Evolutionary conservation across 2,329 filamentous ascomycete species (phyloP), one percentile per base, ranked within the genome.

Genomic region (Thielaviopsis musarum): DNA sequence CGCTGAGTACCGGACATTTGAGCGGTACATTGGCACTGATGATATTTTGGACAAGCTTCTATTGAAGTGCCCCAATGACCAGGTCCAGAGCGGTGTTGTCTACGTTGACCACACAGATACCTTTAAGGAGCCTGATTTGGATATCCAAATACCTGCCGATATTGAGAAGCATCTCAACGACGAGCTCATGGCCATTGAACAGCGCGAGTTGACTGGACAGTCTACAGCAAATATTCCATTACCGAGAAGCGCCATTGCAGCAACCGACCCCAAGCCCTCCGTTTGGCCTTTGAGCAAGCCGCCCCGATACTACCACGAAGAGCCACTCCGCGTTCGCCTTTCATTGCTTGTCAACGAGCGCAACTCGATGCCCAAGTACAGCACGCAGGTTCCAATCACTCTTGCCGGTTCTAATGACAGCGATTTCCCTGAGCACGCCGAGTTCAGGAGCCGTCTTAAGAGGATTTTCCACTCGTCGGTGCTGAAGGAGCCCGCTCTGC

Each of bases 1-100:
- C 7, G n/a, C 52, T 13, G 30, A 52, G 17, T 48, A 10, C 5
- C 52, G 45, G 52, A 45, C 57, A 19, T 59, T 49, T 49, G 38
- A 59, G 5, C n/a, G 59, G 22, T 61, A 59, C 28, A 15, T 62
- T 7, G 58, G 58, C 24, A 26, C 21, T 19, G 59, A 64, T 4
- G n/a, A 3, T 13, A 52, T 55, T 5, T 62, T 69, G 5, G 75
- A 79, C 54, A 66, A 79, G 52, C 75, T 83, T 55, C 67, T 87
- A 5, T 34, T 28, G 5, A 13, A 38, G 13, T 19, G 5, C 6
- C n/a, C 10, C 12, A 45, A 45, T n/a, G 38, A 45, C 17, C 38
- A 45, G 38, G 19, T 21, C 5, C 38, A 22, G 7, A 26, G 52
- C 7, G 60, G 60, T 15, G 38, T 61, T 21, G 53, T 55, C 34